Evolutionary conservation across 768 basidiomycete genomes (phyloP), one percentile per base, ranked within the genome.

Genomic region (Saitozyma podzolica): DNA sequence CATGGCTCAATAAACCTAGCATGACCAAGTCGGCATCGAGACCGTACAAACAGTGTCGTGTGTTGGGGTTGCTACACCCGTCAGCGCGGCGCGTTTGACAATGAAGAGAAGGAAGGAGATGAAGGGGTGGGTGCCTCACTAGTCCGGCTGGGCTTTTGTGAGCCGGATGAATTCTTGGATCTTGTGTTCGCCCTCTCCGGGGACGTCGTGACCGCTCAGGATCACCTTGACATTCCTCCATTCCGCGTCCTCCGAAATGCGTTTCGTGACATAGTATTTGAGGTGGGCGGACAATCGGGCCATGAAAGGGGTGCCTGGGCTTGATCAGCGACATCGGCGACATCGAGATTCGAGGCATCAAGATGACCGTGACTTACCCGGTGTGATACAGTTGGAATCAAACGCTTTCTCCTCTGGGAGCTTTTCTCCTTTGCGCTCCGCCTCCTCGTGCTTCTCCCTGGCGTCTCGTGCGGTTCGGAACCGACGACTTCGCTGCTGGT

Each of bases 181-280:
- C 84, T 99, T 99, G 85, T 99, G 96, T 78, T 99, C 96, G 63
- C 96, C 96, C 80, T 99, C 96, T 68, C 96, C 96, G 0, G 96
- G 96, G 3, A 97, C 94, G 72, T 99, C 95, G 79, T 98, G 93
- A 10, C 96, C 96, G 39, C 92, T 95, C 43, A 99, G 83, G 45
- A 99, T 90, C 19, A 98, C 92, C 74, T 92, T 84, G 48, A 98
- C 86, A 59, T 88, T 85, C 62, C 91, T 83, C 96, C 96, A 99
- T 78, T 93, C 88, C 2, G 96, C 86, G 80, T 99, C 96, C 77
- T 99, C 96, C 0, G 88, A 86, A 40, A 98, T 95, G 84, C 98
- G 95, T 85, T 98, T 98, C 81, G 92, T 92, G 67, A 99, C 84
- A 69, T 98, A 99, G 80, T 99, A 99, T 45, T 88, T 88, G 65